These are phyloP conservation scores for Lyophyllum decastes DNA, from an alignment of 768 basidiomycete species.

Conservation along the genomic window DNA sequence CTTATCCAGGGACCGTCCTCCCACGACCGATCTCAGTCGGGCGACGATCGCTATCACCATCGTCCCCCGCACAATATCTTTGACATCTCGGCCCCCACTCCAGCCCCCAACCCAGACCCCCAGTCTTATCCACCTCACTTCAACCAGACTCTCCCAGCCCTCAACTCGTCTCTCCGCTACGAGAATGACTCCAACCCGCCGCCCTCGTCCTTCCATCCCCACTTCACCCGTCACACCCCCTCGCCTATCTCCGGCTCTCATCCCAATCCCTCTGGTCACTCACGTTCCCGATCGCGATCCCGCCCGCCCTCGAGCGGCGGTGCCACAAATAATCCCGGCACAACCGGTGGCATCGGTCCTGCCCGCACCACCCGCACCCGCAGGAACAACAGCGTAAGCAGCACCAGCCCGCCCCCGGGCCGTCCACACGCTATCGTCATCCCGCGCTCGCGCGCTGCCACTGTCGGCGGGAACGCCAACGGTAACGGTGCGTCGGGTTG, in stretches of 20 bases:
- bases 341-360: conserved; percentile 44
- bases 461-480: conserved; percentile 18
- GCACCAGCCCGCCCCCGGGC: conserved; percentile 52
- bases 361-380: conserved; percentile 56
- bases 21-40: conserved; percentile 2
- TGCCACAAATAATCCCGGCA: neutral
- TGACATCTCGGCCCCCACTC: conserved; percentile 54
- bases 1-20: conserved; percentile 38
- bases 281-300: conserved; percentile 49
- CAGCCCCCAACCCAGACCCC: conserved; percentile 29
- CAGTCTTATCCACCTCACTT: conserved; percentile 36
- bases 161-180: conserved; percentile 54
- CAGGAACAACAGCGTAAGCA: conserved; percentile 61
- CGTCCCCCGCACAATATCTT: conserved; percentile 54
- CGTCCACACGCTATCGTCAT: conserved; percentile 74
- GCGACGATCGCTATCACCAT: conserved; percentile 22
- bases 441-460: conserved; percentile 34
- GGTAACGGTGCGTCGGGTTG: conserved; percentile 20
- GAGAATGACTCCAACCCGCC: conserved; percentile 38
- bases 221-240: conserved; percentile 32
- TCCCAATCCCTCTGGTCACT: conserved; percentile 17
- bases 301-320: conserved; percentile 28
- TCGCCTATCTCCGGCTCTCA: conserved; percentile 27
- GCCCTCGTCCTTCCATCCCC: conserved; percentile 32
- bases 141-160: conserved; percentile 51